A percentile compares a stretch with the other conserved stretches of the same genome.
phyloP scores from a whole-genome alignment of 768 basidiomycete genomes.

The Pulveroboletus ravenelii region DNA sequence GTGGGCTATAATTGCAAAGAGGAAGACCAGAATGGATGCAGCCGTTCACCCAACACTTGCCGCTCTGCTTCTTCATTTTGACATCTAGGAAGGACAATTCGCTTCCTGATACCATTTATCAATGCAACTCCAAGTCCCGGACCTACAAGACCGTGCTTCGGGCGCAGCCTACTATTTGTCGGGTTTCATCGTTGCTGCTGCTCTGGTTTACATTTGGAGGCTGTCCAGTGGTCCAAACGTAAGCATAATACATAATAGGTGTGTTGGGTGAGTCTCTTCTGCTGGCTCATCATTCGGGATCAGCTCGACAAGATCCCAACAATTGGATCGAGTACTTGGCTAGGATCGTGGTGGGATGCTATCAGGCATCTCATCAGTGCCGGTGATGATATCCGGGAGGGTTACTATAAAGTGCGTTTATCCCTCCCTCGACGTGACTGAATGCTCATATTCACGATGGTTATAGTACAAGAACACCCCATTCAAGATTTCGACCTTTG shows the following conservation, averaged over 20 bases:
- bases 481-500: slow-evolving; percentile 29
- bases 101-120: background rate
- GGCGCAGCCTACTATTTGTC: background rate
- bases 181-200: background rate
- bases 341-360: slow-evolving; percentile 28
- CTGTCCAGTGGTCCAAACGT: slow-evolving; percentile 3
- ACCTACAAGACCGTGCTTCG: background rate
- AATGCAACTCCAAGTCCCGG: background rate
- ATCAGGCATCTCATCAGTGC: slow-evolving; percentile 17
- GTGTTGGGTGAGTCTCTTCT: too few species aligned
- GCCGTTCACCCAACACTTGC: too few species aligned
- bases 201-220: background rate
- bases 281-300: background rate
- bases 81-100: background rate
- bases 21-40: background rate
- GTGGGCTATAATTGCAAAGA: background rate
- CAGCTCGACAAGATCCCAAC: slow-evolving; percentile 32
- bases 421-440: too few species aligned
- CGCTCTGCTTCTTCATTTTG: background rate
- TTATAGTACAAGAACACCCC: slow-evolving; percentile 25
- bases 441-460: background rate
- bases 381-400: slow-evolving; percentile 26
- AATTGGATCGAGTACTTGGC: slow-evolving; percentile 21
- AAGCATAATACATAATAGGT: background rate
- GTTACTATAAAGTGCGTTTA: slow-evolving; percentile 27